phyloP scores from a whole-genome alignment of 345 rosid genomes.

The Lepidium sativum region DNA sequence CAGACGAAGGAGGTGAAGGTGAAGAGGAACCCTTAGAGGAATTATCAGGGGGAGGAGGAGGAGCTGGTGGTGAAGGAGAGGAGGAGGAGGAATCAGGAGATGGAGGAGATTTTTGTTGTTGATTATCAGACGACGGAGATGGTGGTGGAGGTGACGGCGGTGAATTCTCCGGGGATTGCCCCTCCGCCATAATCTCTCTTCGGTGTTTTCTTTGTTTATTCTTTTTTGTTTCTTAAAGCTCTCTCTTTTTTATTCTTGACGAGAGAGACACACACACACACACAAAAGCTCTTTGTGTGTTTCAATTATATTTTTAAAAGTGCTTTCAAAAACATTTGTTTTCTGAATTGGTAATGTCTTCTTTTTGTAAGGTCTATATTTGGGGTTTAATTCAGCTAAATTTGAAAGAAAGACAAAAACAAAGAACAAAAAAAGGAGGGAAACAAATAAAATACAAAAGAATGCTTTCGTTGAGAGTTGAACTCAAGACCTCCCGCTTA shows the following conservation, averaged over 20 bases:
- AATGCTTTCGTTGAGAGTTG: constrained; percentile 90
- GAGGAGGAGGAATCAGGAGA: constrained; percentile 11
- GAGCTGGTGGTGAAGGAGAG: constrained; percentile 22
- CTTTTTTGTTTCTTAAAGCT: too few species aligned
- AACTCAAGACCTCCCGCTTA: constrained; percentile 99
- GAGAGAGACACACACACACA: constrained; percentile 15
- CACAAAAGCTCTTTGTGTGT: constrained; percentile 21
- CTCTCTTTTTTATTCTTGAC: background rate
- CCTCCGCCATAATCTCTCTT: constrained; percentile 32
- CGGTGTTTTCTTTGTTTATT: background rate
- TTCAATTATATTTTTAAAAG: constrained; percentile 16
- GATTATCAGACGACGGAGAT: constrained; percentile 23
- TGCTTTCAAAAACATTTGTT: background rate
- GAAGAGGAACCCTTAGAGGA: constrained; percentile 1
- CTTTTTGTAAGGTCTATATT: constrained; percentile 16
- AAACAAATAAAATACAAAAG: too few species aligned
- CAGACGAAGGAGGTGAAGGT: constrained; percentile 27
- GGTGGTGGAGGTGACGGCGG: constrained; percentile 37
- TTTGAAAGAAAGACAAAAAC: background rate
- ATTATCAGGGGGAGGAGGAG: constrained; percentile 18
- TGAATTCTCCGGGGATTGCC: constrained; percentile 23
- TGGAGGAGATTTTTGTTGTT: constrained; percentile 32
- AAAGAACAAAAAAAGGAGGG: background rate
- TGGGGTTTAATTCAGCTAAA: constrained; percentile 18
- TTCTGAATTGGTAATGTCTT: constrained; percentile 10